A percentile compares a stretch with the other conserved stretches of the same genome.
These are phyloP conservation scores for Exophiala alcalophila DNA, from an alignment of 2,329 filamentous ascomycete species.

Conservation along the genomic window DNA sequence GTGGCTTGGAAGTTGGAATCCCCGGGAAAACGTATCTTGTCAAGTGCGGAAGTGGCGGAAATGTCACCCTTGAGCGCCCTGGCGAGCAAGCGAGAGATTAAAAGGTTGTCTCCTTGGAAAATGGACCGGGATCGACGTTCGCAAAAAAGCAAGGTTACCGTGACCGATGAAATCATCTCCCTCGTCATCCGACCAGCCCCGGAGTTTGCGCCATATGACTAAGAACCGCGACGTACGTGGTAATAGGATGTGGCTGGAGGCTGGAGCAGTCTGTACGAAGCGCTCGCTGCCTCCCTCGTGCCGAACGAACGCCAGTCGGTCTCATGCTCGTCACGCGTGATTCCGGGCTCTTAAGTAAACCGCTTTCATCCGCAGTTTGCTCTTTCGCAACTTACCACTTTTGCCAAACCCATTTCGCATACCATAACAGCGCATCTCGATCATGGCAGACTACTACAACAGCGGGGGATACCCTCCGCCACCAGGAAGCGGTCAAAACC, in stretches of 20 bases:
- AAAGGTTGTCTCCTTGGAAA: no score
- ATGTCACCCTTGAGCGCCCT: no score
- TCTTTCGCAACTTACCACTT: constrained; percentile 1
- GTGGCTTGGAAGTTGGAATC: no score
- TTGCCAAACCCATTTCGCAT: not conserved
- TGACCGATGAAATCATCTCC: constrained; percentile 29
- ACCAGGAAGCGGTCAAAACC: constrained; percentile 11
- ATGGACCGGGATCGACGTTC: no score
- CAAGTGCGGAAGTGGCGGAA: no score
- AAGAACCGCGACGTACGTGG: constrained; percentile 1
- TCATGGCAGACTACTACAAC: constrained; percentile 24
- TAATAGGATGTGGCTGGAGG: not conserved
- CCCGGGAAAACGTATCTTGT: no score
- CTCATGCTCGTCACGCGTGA: not conserved
- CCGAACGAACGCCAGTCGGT: not conserved
- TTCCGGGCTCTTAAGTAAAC: constrained; percentile 1
- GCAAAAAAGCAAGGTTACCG: no score
- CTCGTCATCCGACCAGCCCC: not conserved
- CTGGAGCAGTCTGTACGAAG: not conserved
- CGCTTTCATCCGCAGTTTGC: not conserved
- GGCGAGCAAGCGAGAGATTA: no score
- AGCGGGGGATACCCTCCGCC: constrained; percentile 18
- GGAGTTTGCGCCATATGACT: constrained; percentile 15
- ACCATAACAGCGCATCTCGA: not conserved
- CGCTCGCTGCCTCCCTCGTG: not conserved